Base-by-base conservation (phyloP, 2,329 filamentous ascomycete genomes). In the Colletotrichum sp. region DNA sequence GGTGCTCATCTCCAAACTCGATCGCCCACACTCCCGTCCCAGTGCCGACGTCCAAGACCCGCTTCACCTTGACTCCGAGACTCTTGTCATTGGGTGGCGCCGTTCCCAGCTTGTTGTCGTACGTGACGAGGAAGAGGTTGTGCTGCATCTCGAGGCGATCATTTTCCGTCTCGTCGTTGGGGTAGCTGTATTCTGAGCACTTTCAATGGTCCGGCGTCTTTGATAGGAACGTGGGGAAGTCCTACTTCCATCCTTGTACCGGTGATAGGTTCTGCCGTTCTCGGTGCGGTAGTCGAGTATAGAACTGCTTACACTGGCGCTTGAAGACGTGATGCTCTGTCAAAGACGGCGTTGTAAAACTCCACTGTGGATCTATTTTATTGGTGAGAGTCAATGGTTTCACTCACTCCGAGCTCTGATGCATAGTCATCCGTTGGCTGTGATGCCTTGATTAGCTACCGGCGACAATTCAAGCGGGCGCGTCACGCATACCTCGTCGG, bases 261-360 rank as follows among this genome's bases (percentile, higher is more conserved):
- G 77, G 62, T 86, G 82, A 34, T 85, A 86, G 1, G 82, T 85
- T 21, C 85, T 77, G 6, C 84, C 84, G 64, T 85, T 84, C 67
- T 86, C 85, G 15, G 80, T 78, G 3, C 84, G 81, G 72, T 82
- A 83, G 13, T 81, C 77, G 32, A 82, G 72, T 55, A 86, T 85
- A 0, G 66, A 68, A 24, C 52, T 59, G 30, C 24, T 68, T 0
- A 68, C 30, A 1, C 66, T 68, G 0, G n/a, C n/a, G 7, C 0
- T 68, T 1, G 66, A 68, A 0, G 49, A 39, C 3, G 32, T 0
- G 13, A 39, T n/a, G 26, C 66, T 59, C 66, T 57, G 7, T 5
- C 3, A 8, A 8, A n/a, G 9, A 5, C 1, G 6, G 16, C 4
- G 12, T 36, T 16, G 7, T 9, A 16, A 30, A 12, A 6, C 2